Evolutionary conservation across 1,139 yeast species (phyloP).

Genomic region (Saccharomyces hybrid): DNA sequence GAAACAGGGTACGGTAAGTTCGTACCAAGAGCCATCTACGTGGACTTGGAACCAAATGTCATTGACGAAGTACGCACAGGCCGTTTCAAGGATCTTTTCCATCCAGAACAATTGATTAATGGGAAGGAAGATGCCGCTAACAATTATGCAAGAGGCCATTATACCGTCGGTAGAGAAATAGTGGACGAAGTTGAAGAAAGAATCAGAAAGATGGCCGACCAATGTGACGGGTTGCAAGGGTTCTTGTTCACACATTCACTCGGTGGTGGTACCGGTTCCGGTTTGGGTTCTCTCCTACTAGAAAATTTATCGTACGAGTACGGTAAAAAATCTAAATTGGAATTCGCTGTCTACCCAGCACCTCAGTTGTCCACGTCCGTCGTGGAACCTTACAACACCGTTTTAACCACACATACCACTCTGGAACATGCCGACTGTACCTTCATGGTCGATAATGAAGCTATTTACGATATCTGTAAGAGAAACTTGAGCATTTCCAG

Average conservation of each 20-base stretch:
- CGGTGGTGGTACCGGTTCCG: slow-evolving; percentile 99
- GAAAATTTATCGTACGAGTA: slow-evolving; percentile 90
- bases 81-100: slow-evolving; percentile 82
- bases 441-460: slow-evolving; percentile 97
- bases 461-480: slow-evolving; percentile 96
- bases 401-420: slow-evolving; percentile 91
- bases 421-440: slow-evolving; percentile 98
- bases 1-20: slow-evolving; percentile 96
- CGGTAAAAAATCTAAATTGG: slow-evolving; percentile 93
- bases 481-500: slow-evolving; percentile 88
- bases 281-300: slow-evolving; percentile 87
- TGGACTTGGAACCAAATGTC: slow-evolving; percentile 95
- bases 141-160: slow-evolving; percentile 98
- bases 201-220: slow-evolving; percentile 93
- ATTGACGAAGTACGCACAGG: slow-evolving; percentile 97
- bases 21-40: slow-evolving; percentile 96
- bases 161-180: slow-evolving; percentile 94
- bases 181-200: slow-evolving; percentile 93
- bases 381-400: slow-evolving; percentile 97
- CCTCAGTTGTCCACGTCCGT: slow-evolving; percentile 96
- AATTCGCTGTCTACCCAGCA: slow-evolving; percentile 97
- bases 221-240: slow-evolving; percentile 96
- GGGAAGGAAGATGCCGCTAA: slow-evolving; percentile 99
- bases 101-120: slow-evolving; percentile 92
- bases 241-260: slow-evolving; percentile 93